A percentile compares a stretch with the other conserved stretches of the same genome.
Evolutionary conservation across 768 basidiomycete species (phyloP).

Genomic region (Lenzites betulinus): DNA sequence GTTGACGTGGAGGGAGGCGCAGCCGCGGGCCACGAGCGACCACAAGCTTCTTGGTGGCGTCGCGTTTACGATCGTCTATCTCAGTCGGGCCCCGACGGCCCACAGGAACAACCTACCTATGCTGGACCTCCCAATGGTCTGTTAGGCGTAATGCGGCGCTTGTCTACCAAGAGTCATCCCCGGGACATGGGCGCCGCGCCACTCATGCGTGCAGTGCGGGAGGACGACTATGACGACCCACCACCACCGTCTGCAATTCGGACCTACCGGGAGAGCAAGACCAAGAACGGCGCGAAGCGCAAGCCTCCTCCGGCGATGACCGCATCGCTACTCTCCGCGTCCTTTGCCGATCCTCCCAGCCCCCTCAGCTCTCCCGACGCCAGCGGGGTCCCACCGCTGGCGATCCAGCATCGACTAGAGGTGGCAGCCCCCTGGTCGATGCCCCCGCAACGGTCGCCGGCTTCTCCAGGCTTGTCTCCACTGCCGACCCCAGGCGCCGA

Average conservation of each 20-base stretch:
- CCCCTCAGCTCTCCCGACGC: constrained; percentile 14
- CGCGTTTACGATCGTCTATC: constrained; percentile 54
- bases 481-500: constrained; percentile 4
- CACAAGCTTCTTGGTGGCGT: constrained; percentile 59
- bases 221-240: constrained; percentile 39
- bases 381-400: neutral
- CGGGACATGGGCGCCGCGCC: constrained; percentile 14
- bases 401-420: neutral
- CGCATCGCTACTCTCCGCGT: constrained; percentile 1
- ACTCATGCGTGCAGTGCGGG: constrained; percentile 20
- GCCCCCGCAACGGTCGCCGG: neutral
- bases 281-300: constrained; percentile 1
- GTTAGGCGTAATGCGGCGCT: neutral
- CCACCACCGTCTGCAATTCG: constrained; percentile 41
- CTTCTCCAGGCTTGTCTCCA: neutral
- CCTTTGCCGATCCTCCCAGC: constrained; percentile 5
- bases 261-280: constrained; percentile 32
- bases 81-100: constrained; percentile 30
- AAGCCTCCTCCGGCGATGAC: neutral
- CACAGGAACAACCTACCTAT: constrained; percentile 1
- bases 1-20: constrained; percentile 21
- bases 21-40: constrained; percentile 23
- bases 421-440: no score
- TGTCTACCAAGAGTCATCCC: constrained; percentile 1
- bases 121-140: neutral